phyloP scores from a whole-genome alignment of 768 basidiomycete genomes.

The Mycena floridula region DNA sequence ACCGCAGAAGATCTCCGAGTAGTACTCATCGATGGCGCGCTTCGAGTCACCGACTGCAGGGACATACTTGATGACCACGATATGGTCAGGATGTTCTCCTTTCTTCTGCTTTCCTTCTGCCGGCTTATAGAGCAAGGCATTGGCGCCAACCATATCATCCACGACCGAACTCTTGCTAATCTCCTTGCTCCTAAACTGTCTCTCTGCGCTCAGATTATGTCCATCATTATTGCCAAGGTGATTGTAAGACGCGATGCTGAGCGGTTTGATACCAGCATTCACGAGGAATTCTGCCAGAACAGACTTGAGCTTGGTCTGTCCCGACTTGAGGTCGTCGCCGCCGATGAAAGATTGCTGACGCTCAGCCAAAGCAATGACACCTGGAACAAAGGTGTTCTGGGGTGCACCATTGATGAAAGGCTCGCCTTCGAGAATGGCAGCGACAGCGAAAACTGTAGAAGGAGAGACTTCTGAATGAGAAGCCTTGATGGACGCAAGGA shows the following conservation, averaged over 20 bases:
- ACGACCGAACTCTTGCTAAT: slow-evolving; percentile 96
- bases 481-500: slow-evolving; percentile 73
- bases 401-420: slow-evolving; percentile 98
- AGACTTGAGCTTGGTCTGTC: slow-evolving; percentile 96
- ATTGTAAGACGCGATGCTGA: slow-evolving; percentile 97
- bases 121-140: slow-evolving; percentile 85
- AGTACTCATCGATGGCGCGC: slow-evolving; percentile 98
- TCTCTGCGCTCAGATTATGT: slow-evolving; percentile 81
- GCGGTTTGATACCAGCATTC: slow-evolving; percentile 96
- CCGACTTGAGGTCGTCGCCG: slow-evolving; percentile 96
- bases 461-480: slow-evolving; percentile 98
- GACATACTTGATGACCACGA: slow-evolving; percentile 96
- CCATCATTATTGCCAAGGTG: slow-evolving; percentile 99
- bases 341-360: slow-evolving; percentile 87
- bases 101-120: slow-evolving; percentile 55
- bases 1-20: slow-evolving; percentile 96
- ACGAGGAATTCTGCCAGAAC: slow-evolving; percentile 98
- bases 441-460: slow-evolving; percentile 92
- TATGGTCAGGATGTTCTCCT: slow-evolving; percentile 97
- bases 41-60: slow-evolving; percentile 97
- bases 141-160: slow-evolving; percentile 96
- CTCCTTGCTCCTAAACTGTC: slow-evolving; percentile 97
- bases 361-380: slow-evolving; percentile 90
- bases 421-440: slow-evolving; percentile 89
- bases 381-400: slow-evolving; percentile 98